Base-by-base conservation (phyloP, 768 basidiomycete species). In the Naganishia vishniacii region DNA sequence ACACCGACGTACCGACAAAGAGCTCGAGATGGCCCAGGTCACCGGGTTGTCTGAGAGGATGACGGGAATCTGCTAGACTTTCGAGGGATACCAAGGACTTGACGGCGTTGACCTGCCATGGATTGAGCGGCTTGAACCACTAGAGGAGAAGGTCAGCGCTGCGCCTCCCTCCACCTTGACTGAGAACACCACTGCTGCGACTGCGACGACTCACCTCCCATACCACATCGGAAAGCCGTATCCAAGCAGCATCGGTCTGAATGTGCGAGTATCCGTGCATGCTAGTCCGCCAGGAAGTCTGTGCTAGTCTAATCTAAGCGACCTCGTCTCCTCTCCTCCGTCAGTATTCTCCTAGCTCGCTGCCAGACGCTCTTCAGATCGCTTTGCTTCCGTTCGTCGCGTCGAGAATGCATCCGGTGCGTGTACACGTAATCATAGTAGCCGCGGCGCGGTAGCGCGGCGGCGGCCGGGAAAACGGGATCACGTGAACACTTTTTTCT, bases 81-180 rank as follows among this genome's bases (percentile, higher is more conserved):
- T 61, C 44, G 15, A 37, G 18, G 37, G 65, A 59, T 34, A 72
- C 58, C 16, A 75, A 44, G 2, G 69, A 59, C 18, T 56, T 68
- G 53, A 76, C 59, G 6, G 75, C 73, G 31, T 70, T 68, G 11
- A 59, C 65, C 72, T 75, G 53, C 42, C 61, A 66, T 13, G 65
- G 65, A 26, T 67, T 40, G 18, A 77, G 70, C 20, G 32, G 34
- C n/a, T 69, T 63, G 29, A 61, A 26, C 72, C 74, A 76, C 20
- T 62, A 29, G 11, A 49, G 11, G 7, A 15, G 20, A 47, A 18
- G 9, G 18, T 44, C n/a, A 44, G 42, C 42, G 42, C 13, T 9
- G 9, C 11, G 9, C 34, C 34, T 37, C 8, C 34, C 34, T n/a
- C n/a, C n/a, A n/a, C n/a, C n/a, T n/a, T n/a, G n/a, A n/a, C n/a